Evolutionary conservation across 2,329 filamentous ascomycete genomes (phyloP).

Genomic region (Pseudogymnoascus sp.): DNA sequence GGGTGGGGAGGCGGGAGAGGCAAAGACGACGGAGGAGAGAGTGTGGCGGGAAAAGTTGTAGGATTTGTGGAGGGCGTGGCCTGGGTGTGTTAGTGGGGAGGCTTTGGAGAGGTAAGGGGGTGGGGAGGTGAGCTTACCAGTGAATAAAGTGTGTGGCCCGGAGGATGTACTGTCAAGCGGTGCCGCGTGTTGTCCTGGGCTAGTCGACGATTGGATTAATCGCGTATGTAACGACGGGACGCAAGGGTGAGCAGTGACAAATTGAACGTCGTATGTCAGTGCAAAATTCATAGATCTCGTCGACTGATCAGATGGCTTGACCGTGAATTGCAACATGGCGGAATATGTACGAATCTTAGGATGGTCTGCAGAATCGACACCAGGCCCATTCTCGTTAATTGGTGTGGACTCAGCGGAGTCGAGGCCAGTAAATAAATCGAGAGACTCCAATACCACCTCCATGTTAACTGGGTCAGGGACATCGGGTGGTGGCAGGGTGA

Average conservation of each 20-base stretch:
- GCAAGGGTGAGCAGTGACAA: constrained; percentile 61
- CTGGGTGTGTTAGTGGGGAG: constrained; percentile 28
- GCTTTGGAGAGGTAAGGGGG: background rate
- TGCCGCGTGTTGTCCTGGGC: constrained; percentile 52
- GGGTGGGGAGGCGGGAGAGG: constrained; percentile 16
- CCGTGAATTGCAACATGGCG: constrained; percentile 25
- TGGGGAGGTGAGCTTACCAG: constrained; percentile 32
- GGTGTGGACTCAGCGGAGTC: background rate
- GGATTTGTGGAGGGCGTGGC: constrained; percentile 57
- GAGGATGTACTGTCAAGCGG: constrained; percentile 28
- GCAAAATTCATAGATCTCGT: constrained; percentile 26
- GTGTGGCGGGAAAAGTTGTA: constrained; percentile 55
- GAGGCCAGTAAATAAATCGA: constrained; percentile 39
- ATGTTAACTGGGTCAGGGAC: constrained; percentile 40
- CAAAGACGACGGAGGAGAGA: constrained; percentile 46
- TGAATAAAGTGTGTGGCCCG: constrained; percentile 25
- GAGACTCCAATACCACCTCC: constrained; percentile 41
- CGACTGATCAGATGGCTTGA: constrained; percentile 18
- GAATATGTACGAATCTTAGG: constrained; percentile 26
- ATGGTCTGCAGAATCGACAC: constrained; percentile 12
- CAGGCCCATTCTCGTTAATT: constrained; percentile 13
- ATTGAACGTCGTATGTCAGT: constrained; percentile 53
- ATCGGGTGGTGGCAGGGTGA: constrained; percentile 53
- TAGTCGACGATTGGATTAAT: constrained; percentile 52
- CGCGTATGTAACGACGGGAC: constrained; percentile 49